Base-by-base conservation (phyloP, 805 yeast genomes). In the Myxozyma neglecta region DNA sequence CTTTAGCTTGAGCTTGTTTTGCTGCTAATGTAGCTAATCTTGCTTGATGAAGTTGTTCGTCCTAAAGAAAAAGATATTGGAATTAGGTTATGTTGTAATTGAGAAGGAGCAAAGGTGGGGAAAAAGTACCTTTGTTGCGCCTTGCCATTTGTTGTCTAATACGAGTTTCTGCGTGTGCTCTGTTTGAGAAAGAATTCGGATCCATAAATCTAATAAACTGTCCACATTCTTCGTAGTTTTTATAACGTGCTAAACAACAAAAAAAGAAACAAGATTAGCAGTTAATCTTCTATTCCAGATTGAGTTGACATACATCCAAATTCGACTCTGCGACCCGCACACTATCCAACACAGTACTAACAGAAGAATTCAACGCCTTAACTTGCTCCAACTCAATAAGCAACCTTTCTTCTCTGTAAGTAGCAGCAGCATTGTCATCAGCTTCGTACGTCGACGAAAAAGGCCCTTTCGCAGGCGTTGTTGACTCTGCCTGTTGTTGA, bases 81-180 rank as follows among this genome's bases (percentile, higher is more conserved):
- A 34, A 14, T 34, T 14, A 13, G 35, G 34, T 44, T 45, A 10
- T 24, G 49, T 45, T n/a, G 20, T n/a, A 9, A 10, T 37, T 10
- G 24, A 20, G 20, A 40, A 51, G 32, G 13, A 42, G 29, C 8
- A 16, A 57, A 32, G 36, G 5, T 1, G 20, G 32, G 5, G 6
- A 20, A 6, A 29, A 43, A 46, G 20, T 24, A 59, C 74, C 50
- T 52, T 59, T 14, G 72, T 66, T 6, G 63, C 53, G 6, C 75
- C 75, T 24, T 69, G 73, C 75, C 75, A 72, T n/a, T 65, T 57
- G 10, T 61, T 61, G 43, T 66, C 64, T 29, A 57, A 57, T 50
- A 72, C 51, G 36, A 72, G 64, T 14, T 67, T 59, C 42, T 71
- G 69, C 9, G 72, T 72, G 44, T 70, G 74, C 56, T 71, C 74